phyloP scores from a whole-genome alignment of 305 asterid species.

The Fraxinus dipetala region DNA sequence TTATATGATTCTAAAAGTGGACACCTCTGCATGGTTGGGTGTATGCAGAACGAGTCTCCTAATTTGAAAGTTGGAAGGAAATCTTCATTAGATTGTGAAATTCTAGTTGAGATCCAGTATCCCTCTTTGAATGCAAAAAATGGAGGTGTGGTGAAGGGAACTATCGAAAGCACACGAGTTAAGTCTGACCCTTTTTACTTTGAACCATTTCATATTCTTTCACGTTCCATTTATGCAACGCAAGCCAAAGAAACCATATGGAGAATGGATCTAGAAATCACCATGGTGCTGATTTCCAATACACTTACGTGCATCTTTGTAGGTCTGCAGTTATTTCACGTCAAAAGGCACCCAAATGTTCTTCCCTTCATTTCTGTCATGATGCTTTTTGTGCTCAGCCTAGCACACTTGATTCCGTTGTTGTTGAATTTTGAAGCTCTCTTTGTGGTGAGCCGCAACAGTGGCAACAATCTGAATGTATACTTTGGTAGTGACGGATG shows the following conservation, averaged over 20 bases:
- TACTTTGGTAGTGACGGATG: slow-evolving; percentile 68
- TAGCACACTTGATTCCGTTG: slow-evolving; percentile 76
- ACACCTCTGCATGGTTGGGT: slow-evolving; percentile 84
- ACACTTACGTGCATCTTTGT: slow-evolving; percentile 70
- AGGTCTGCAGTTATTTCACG: slow-evolving; percentile 70
- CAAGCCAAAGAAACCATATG: slow-evolving; percentile 76
- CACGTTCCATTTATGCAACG: slow-evolving; percentile 52
- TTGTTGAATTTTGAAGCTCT: slow-evolving; percentile 82
- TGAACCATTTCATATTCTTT: slow-evolving; percentile 56
- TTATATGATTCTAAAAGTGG: slow-evolving; percentile 55
- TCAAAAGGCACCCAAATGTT: slow-evolving; percentile 49
- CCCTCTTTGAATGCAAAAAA: slow-evolving; percentile 45
- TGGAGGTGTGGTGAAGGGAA: slow-evolving; percentile 52
- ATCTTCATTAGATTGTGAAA: slow-evolving; percentile 60
- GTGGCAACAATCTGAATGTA: slow-evolving; percentile 46
- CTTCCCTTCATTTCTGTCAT: slow-evolving; percentile 60
- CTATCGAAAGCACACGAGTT: slow-evolving; percentile 67
- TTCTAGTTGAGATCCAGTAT: slow-evolving; percentile 60
- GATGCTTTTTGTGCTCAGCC: slow-evolving; percentile 66
- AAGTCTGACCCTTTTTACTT: slow-evolving; percentile 61
- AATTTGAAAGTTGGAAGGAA: slow-evolving; percentile 29
- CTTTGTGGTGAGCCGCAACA: slow-evolving; percentile 47
- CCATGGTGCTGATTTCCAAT: slow-evolving; percentile 75
- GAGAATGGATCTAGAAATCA: slow-evolving; percentile 91
- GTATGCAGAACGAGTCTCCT: slow-evolving; percentile 51